Percentiles rank a stretch among this genome's conserved stretches.
Evolutionary conservation across 805 yeast genomes (phyloP).

Genomic region (Candida nonsorbophila): DNA sequence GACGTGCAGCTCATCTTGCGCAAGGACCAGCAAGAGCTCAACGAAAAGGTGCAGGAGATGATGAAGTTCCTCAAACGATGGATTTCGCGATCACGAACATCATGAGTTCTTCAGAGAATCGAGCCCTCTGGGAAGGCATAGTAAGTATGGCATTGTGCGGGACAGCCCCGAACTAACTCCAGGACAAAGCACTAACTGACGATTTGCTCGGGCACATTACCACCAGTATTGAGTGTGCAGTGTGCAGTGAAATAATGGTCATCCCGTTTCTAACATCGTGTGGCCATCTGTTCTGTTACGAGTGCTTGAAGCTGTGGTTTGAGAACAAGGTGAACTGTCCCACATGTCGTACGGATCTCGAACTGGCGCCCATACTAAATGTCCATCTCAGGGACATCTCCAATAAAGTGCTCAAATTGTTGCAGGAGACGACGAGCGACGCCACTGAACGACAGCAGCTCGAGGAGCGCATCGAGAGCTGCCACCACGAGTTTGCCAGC

Average conservation of each 20-base stretch:
- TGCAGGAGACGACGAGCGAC: conserved; percentile 26
- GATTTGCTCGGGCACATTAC: conserved; percentile 21
- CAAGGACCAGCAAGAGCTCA: conserved; percentile 25
- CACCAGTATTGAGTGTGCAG: conserved; percentile 45
- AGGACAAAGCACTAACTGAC: conserved; percentile 6
- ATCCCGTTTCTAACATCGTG: conserved; percentile 60
- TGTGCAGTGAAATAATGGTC: conserved; percentile 67
- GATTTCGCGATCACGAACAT: no score
- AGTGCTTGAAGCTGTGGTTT: conserved; percentile 60
- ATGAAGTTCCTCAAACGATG: conserved; percentile 21
- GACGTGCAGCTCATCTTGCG: conserved; percentile 27
- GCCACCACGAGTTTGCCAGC: conserved; percentile 38
- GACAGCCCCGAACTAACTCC: conserved; percentile 1
- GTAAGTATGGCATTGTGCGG: conserved; percentile 1
- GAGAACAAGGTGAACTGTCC: conserved; percentile 59
- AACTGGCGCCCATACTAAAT: conserved; percentile 49
- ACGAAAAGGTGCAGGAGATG: conserved; percentile 12
- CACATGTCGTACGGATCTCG: conserved; percentile 50
- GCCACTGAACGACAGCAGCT: conserved; percentile 17
- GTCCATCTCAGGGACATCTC: conserved; percentile 45
- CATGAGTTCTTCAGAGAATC: no score
- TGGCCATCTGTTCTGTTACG: conserved; percentile 75
- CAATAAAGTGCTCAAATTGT: conserved; percentile 29
- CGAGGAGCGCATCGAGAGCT: conserved; percentile 22
- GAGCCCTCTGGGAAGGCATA: conserved; percentile 3